Percentiles rank a stretch among this genome's conserved stretches.
Evolutionary conservation across 257 asterid species (phyloP).

Genomic region (Avicennia marina): DNA sequence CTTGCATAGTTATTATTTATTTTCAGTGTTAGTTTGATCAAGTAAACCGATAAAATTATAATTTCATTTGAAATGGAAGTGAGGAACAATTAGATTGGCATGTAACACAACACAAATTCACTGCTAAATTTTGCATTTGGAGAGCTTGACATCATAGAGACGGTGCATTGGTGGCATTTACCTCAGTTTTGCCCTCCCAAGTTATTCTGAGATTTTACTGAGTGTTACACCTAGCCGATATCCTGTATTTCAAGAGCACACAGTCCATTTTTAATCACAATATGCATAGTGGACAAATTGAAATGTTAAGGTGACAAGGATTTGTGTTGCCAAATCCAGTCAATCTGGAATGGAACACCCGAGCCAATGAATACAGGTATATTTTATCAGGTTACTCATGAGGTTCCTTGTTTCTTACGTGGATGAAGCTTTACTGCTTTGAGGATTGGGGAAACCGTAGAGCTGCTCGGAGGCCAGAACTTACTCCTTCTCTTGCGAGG

Average conservation of each 20-base stretch:
- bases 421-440: constrained; percentile 83
- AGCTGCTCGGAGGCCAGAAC: constrained; percentile 97
- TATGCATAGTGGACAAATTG: too few relatives aligned
- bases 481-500: constrained; percentile 95
- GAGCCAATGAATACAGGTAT: too few relatives aligned
- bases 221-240: too few relatives aligned
- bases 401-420: not conserved
- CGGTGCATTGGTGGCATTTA: not conserved
- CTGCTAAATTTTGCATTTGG: too few relatives aligned
- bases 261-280: not conserved
- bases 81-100: not conserved
- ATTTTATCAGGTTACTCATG: not conserved
- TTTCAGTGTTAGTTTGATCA: not conserved
- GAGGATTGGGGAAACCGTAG: constrained; percentile 96
- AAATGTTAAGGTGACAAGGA: not conserved
- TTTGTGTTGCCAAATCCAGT: not conserved
- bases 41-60: not conserved
- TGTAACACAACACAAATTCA: not conserved
- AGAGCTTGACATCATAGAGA: too few relatives aligned
- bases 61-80: too few relatives aligned
- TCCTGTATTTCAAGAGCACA: not conserved
- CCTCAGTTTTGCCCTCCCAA: not conserved
- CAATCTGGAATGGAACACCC: too few relatives aligned
- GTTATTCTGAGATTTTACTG: not conserved
- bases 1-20: not conserved